These are phyloP conservation scores for Otatea glauca DNA, from an alignment of 176 grass and related monocot species.

Conservation along the genomic window DNA sequence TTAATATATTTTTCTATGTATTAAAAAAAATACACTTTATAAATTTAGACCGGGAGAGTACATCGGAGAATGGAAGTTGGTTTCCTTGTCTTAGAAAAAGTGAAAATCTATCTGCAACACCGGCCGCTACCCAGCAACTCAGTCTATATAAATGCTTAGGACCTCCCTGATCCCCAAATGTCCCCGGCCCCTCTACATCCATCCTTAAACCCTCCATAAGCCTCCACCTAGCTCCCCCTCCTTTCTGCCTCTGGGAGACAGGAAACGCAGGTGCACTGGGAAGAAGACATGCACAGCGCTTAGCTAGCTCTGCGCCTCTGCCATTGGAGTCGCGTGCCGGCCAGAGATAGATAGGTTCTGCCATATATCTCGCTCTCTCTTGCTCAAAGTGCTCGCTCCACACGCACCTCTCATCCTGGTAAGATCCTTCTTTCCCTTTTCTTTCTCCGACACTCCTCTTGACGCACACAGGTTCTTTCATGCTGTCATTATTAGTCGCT, in stretches of 20 bases:
- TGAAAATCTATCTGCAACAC: conserved; percentile 34
- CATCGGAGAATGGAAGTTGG: too few relatives aligned
- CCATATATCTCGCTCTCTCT: background rate
- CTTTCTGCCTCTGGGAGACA: background rate
- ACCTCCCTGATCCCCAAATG: conserved; percentile 45
- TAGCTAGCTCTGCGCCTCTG: background rate
- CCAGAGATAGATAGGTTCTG: background rate
- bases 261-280: background rate
- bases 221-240: background rate
- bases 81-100: conserved; percentile 31
- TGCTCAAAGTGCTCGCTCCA: background rate
- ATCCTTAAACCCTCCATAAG: conserved; percentile 58
- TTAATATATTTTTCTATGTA: too few relatives aligned
- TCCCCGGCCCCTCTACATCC: conserved; percentile 28
- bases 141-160: conserved; percentile 22
- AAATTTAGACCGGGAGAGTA: too few relatives aligned
- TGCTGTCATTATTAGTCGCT: background rate
- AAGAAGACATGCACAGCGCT: background rate
- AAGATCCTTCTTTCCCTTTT: background rate
- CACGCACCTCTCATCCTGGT: background rate
- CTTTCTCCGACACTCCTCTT: background rate
- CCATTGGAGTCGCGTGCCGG: background rate
- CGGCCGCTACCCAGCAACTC: background rate
- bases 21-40: too few relatives aligned
- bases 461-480: background rate